Conservation (phyloP, 495 filamentous ascomycete species). For the Talaromyces adpressus region DNA sequence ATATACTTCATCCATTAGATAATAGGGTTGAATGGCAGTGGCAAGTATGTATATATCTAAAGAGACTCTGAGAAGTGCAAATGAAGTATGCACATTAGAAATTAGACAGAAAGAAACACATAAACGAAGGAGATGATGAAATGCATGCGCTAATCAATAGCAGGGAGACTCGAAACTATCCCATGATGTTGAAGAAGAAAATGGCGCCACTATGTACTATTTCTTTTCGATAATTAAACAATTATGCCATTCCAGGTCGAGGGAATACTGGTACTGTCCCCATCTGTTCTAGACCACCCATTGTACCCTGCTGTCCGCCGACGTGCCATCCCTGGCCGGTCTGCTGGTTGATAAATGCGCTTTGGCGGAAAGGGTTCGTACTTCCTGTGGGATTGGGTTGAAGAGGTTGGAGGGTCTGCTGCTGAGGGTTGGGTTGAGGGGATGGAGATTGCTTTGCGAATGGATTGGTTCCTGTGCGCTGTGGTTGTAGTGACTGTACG, state of each 20-base stretch:
- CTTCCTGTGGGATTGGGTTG: conserved; percentile 61
- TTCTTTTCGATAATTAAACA: not conserved
- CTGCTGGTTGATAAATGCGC: conserved; percentile 68
- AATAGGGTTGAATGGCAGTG: not conserved
- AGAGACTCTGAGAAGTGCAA: not conserved
- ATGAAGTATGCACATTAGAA: not conserved
- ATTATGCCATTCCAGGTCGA: conserved; percentile 48
- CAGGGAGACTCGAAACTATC: not conserved
- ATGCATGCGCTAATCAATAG: not conserved
- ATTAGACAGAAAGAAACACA: not conserved
- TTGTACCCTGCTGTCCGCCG: conserved; percentile 60
- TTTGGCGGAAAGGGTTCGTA: conserved; percentile 11
- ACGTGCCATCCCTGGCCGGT: conserved; percentile 85
- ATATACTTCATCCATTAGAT: not conserved
- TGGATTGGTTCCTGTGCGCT: conserved; percentile 45
- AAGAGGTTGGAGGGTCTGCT: conserved; percentile 36
- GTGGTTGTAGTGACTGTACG: conserved; percentile 25
- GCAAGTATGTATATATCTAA: conserved; percentile 1
- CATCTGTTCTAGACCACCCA: conserved; percentile 76
- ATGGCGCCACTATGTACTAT: conserved; percentile 1
- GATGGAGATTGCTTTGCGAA: conserved; percentile 41
- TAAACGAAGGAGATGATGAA: not conserved
- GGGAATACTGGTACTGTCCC: conserved; percentile 83
- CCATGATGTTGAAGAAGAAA: not conserved
- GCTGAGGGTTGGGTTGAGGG: conserved; percentile 18